Evolutionary conservation across 192 early-diverging fungal genomes (phyloP), one percentile per base, ranked within the genome.

Genomic region (Entomortierella lignicola): DNA sequence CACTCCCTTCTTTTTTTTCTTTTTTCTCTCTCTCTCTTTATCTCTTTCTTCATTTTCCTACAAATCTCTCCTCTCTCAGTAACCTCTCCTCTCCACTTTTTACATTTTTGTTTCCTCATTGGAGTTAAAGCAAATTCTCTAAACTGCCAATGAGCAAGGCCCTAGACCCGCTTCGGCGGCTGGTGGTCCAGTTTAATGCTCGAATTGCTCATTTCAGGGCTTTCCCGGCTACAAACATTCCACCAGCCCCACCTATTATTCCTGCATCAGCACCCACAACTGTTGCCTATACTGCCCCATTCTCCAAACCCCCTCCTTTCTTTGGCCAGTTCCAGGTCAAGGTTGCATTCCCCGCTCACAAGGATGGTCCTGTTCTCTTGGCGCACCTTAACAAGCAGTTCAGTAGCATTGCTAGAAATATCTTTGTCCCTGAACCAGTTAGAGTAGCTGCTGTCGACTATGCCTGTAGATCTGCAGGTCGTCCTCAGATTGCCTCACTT

Each of bases 171-270:
- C 75, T 79, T 23, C 60, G 67, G 63, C 67, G 75, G 67, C 75
- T 79, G 75, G 68, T 79, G 66, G 75, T 69, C 23, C 67, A 69
- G 67, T 79, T 79, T 58, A 79, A 79, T 48, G 75, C 75, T 55
- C 67, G 75, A 37, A 37, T 79, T 50, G 75, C 75, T 63, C 67
- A 70, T 20, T 21, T 63, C n/a, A 79, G 58, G 63, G 75, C 65
- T 13, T 55, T 79, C 44, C 75, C 75, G 54, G 56, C 55, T 34
- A 30, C 73, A 54, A 69, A 39, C 61, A 41, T 56, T 34, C 68
- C 66, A 69, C 60, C 73, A 29, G 61, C 67, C 67, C 57, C 66
- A 58, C 53, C 54, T 55, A 66, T 58, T 63, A 25, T 58, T 34
- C 31, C 55, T 37, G 71, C 72, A 23, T 47, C 71, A 42, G 25